Conservation (phyloP, 768 basidiomycete species). For the Phanerochaete carnosa region DNA sequence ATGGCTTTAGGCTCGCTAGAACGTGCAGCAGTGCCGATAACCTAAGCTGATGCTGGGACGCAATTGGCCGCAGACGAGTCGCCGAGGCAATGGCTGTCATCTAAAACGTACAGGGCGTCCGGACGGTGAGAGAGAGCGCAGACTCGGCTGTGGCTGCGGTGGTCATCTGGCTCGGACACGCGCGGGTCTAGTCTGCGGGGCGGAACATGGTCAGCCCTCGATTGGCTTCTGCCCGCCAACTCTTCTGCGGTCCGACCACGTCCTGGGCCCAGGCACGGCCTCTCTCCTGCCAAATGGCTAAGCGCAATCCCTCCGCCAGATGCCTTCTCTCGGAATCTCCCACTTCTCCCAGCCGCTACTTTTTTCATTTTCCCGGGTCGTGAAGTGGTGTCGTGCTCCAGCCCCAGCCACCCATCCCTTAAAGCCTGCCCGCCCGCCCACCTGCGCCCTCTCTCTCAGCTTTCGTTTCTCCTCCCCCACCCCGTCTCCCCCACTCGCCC, state of each 20-base stretch:
- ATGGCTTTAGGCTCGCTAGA: not conserved
- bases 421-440: not conserved
- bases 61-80: not conserved
- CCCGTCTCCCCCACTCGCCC: constrained; percentile 14
- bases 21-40: not conserved
- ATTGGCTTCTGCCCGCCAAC: not conserved
- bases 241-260: not conserved
- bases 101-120: not conserved
- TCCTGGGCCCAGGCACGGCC: not conserved
- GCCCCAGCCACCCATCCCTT: not conserved
- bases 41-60: not conserved
- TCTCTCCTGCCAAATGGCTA: not conserved
- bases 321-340: not conserved
- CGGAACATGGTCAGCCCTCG: constrained; percentile 3
- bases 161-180: constrained; percentile 1
- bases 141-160: not conserved
- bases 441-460: constrained; percentile 16
- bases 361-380: not conserved
- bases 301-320: not conserved
- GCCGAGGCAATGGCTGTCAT: not conserved
- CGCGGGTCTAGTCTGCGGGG: not conserved
- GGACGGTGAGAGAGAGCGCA: not conserved
- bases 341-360: not conserved
- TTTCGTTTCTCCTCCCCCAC: constrained; percentile 9
- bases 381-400: not conserved